Conservation (phyloP, 2,329 filamentous ascomycete species). For the Pseudohalonectria lignicola region DNA sequence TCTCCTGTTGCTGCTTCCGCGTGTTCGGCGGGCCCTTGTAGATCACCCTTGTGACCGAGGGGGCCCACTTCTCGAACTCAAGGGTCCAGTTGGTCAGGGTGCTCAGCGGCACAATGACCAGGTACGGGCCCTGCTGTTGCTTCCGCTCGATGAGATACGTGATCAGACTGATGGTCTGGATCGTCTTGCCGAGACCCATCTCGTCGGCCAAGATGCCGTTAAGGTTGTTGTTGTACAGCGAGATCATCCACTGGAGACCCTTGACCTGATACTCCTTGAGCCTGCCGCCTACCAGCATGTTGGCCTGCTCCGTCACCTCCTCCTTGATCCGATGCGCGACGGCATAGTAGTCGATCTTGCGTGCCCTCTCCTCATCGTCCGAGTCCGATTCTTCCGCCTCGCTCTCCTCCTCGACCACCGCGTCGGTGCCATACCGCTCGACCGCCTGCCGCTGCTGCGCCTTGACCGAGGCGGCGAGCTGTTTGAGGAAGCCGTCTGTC, state of each 20-base stretch:
- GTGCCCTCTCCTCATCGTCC: slow-evolving; percentile 56
- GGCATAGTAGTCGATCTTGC: slow-evolving; percentile 97
- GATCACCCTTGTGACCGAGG: slow-evolving; percentile 73
- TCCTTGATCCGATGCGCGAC: slow-evolving; percentile 95
- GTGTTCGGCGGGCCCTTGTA: slow-evolving; percentile 91
- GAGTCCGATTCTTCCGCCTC: slow-evolving; percentile 49
- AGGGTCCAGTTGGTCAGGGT: slow-evolving; percentile 98
- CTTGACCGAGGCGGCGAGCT: slow-evolving; percentile 90
- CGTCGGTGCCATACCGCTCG: slow-evolving; percentile 64
- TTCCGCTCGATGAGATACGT: slow-evolving; percentile 97
- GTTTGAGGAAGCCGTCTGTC: slow-evolving; percentile 93
- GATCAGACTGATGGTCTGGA: slow-evolving; percentile 95
- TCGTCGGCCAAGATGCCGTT: slow-evolving; percentile 98
- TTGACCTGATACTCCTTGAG: slow-evolving; percentile 98
- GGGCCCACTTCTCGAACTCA: slow-evolving; percentile 98
- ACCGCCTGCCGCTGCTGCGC: slow-evolving; percentile 79
- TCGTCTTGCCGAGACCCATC: slow-evolving; percentile 99
- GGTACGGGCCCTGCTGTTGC: slow-evolving; percentile 78
- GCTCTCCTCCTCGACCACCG: slow-evolving; percentile 44
- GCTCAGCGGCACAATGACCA: slow-evolving; percentile 94
- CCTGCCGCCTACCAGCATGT: slow-evolving; percentile 79
- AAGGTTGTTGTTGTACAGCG: slow-evolving; percentile 98
- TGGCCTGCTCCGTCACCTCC: slow-evolving; percentile 73
- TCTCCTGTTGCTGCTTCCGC: slow-evolving; percentile 83
- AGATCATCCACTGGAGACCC: slow-evolving; percentile 99